These are phyloP conservation scores for Chenopodium suecicum DNA, from an alignment of 148 eudicot species.

Conservation along the genomic window DNA sequence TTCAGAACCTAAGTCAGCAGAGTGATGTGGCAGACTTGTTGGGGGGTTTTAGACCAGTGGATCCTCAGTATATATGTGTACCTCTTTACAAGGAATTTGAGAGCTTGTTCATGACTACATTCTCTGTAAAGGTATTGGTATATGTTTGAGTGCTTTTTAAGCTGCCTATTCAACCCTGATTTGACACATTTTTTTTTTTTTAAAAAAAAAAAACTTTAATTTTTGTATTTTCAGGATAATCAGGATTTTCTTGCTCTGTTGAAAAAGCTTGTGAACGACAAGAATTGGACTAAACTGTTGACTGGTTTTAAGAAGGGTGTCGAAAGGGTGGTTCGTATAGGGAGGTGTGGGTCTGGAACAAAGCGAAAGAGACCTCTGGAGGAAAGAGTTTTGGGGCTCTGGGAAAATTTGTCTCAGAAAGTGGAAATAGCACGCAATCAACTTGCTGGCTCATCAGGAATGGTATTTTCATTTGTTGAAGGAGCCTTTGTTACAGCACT, in stretches of 20 bases:
- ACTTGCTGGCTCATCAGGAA: conserved; percentile 66
- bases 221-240: conserved; percentile 46
- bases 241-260: conserved; percentile 41
- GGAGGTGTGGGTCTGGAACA: conserved; percentile 42
- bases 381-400: conserved; percentile 41
- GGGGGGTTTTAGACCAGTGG: conserved; percentile 89
- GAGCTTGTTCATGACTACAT: conserved; percentile 49
- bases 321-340: conserved; percentile 33
- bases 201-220: no score
- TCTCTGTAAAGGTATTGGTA: conserved; percentile 57
- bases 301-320: conserved; percentile 51
- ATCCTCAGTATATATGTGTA: conserved; percentile 67
- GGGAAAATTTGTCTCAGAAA: conserved; percentile 62
- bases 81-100: conserved; percentile 84
- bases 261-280: conserved; percentile 40
- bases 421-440: conserved; percentile 61
- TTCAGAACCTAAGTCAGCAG: conserved; percentile 95
- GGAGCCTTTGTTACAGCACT: conserved; percentile 93
- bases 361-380: conserved; percentile 70
- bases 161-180: conserved; percentile 2
- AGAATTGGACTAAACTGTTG: conserved; percentile 67
- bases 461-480: conserved; percentile 95
- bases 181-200: background rate
- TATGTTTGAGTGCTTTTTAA: background rate
- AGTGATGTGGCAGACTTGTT: conserved; percentile 91